Base-by-base conservation (phyloP, 2,329 filamentous ascomycete species). In the Calonectria leucothoes region DNA sequence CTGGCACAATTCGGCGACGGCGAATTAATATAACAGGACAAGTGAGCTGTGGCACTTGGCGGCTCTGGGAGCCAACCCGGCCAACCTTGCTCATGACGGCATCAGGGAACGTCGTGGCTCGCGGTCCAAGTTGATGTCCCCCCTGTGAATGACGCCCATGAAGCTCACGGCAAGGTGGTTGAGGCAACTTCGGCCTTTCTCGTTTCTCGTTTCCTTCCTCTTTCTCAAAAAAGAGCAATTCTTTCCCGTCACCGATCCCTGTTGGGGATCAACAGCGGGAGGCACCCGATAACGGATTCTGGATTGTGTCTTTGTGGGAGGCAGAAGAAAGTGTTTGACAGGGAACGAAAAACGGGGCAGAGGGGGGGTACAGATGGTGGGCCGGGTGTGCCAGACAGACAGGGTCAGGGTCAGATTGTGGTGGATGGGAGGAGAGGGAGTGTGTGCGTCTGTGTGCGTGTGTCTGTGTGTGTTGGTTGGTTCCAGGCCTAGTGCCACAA, bases 321-420 rank as follows among this genome's bases (percentile, higher is more conserved):
- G n/a, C 42, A 48, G 35, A 39, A 57, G 49, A 51, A 23, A 64
- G 29, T 15, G 57, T 37, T 69, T 64, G 57, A 69, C 65, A 67
- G 65, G 45, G 65, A 61, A 37, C 37, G 25, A 69, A 69, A 69
- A 69, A 69, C 57, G 70, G 65, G 65, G 55, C 63, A 42, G 33
- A 66, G 39, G 33, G 69, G 65, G 59, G 59, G 59, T 23, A 37
- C 55, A 27, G 52, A 42, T 63, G 70, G 70, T 71, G 64, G 64
- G 35, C 70, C 55, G 29, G 45, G 65, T 55, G 65, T 68, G 57
- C 49, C 55, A 66, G 65, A 63, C 64, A 29, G 52, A 48, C 64
- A 71, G 64, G 64, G 70, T 31, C 70, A 55, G 55, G 45, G 70
- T 61, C 64, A 45, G 66, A 37, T 61, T 51, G 64, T 49, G 64